Evolutionary conservation across 2,329 filamentous ascomycete species (phyloP), one percentile per base, ranked within the genome.

Genomic region (Parastagonospora avenae): DNA sequence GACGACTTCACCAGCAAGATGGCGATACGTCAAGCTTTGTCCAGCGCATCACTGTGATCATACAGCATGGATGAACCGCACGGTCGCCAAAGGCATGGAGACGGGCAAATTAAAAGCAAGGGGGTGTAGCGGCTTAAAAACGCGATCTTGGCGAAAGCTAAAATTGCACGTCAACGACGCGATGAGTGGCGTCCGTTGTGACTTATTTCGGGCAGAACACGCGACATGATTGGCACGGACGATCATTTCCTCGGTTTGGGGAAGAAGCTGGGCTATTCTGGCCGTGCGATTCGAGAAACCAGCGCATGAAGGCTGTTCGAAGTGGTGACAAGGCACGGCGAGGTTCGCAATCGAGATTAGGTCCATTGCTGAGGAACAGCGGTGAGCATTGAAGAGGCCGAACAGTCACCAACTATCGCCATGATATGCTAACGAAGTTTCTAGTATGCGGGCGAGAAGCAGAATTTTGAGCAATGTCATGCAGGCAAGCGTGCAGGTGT

Each of bases 21-120:
- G 19, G 19, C 19, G 19, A 24, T 24, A 43, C 44, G 43, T 16
- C 29, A 40, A 40, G 35, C 42, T 42, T 46, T 53, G 45, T 50
- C 52, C 49, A 60, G 32, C 52, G 48, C 54, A 55, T 57, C n/a
- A n/a, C n/a, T n/a, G n/a, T n/a, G n/a, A n/a, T n/a, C 54, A 51
- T 55, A 52, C 49, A 57, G 47, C 35, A 43, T 28, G 32, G 35
- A 35, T 50, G 47, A 59, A 50, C 48, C 48, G 57, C 57, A 57
- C 54, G 42, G 48, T 41, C 19, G 27, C 39, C 40, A 43, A 33
- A 39, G 39, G 27, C 40, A 42, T 48, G 46, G 46, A 43, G 27
- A 49, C 31, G 15, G 40, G 27, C 12, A 31, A 16, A 46, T 47
- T 45, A 39, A 9, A 14, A 31, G 28, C 11, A 28, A 38, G 43